These are phyloP conservation scores for Saprolegnia parasitica DNA, from an alignment of 352 stramenopile species.

Conservation along the genomic window DNA sequence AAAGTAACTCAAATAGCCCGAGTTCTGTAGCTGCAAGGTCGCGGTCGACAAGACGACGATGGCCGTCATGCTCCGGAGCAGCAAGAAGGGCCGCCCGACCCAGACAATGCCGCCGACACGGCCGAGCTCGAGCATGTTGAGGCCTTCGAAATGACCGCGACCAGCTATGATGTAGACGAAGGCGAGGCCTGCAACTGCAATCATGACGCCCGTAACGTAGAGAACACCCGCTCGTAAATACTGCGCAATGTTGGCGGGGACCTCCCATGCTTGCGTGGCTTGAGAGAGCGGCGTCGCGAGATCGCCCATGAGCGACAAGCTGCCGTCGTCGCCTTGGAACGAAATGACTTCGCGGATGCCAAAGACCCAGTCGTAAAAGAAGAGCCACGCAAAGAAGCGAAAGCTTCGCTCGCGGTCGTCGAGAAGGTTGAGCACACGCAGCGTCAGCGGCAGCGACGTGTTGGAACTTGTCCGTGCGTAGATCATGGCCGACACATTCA, in stretches of 20 bases:
- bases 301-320: not conserved
- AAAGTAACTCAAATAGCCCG: not conserved
- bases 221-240: not conserved
- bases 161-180: not conserved
- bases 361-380: constrained; percentile 21
- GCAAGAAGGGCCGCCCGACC: constrained; percentile 12
- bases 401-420: too few species aligned
- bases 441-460: not conserved
- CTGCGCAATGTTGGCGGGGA: not conserved
- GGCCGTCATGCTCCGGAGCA: constrained; percentile 8
- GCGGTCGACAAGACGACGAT: constrained; percentile 4
- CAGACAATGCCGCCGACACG: constrained; percentile 18
- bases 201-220: constrained; percentile 9
- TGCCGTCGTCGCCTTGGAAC: constrained; percentile 2
- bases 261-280: not conserved
- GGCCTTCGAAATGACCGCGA: not conserved
- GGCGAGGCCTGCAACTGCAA: not conserved
- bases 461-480: too few species aligned
- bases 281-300: not conserved
- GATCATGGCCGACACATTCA: too few species aligned
- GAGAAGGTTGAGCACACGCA: not conserved
- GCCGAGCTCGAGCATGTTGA: constrained; percentile 1
- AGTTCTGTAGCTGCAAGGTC: not conserved
- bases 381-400: constrained; percentile 1
- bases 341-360: constrained; percentile 18